Conservation (phyloP, 2,329 filamentous ascomycete genomes). For the Calonectria honghensis region DNA sequence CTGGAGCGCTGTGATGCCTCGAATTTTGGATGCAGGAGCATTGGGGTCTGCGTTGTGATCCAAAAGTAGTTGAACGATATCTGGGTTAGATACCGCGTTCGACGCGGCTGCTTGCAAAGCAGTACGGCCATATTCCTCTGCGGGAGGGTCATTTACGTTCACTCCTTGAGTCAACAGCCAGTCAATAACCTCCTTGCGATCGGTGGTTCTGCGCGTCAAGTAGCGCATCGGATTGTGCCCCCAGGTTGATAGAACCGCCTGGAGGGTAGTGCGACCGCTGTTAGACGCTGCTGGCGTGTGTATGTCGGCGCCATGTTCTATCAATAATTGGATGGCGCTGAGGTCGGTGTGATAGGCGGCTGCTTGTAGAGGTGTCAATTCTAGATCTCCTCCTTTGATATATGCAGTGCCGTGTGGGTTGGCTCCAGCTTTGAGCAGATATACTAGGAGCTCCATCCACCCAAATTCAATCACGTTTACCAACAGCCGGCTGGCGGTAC, state of each 20-base stretch:
- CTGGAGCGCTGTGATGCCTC: slow-evolving; percentile 32
- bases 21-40: neutral
- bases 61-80: slow-evolving; percentile 2
- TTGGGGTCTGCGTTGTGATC: slow-evolving; percentile 11
- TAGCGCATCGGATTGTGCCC: no score
- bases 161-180: neutral
- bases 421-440: slow-evolving; percentile 10
- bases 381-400: neutral
- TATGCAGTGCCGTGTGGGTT: neutral
- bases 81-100: neutral
- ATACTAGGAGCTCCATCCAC: neutral
- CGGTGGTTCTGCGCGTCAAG: no score
- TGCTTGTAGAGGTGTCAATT: slow-evolving; percentile 1
- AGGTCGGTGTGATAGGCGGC: neutral
- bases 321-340: neutral
- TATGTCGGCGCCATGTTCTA: neutral
- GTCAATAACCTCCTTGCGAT: neutral
- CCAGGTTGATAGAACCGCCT: neutral
- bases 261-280: neutral
- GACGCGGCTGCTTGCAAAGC: slow-evolving; percentile 10
- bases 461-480: neutral
- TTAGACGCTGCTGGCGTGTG: neutral
- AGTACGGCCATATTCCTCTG: slow-evolving; percentile 8
- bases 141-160: neutral
- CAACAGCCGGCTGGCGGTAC: neutral